Base-by-base conservation (phyloP, 108 stramenopile species). In the Mediolabrus comicus region DNA sequence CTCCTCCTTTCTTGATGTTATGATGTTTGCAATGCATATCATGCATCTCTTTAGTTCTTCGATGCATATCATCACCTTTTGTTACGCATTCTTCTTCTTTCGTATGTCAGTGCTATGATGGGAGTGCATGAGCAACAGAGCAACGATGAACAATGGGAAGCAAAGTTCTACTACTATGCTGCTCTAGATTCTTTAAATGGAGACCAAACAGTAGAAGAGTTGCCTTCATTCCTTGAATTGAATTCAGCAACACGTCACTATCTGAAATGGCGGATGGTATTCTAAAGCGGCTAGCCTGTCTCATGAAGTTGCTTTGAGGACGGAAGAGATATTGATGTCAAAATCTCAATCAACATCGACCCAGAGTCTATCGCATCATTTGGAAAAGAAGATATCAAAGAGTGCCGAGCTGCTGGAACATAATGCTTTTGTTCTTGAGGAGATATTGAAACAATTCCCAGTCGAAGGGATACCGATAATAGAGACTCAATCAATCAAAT, bases 271-370 rank as follows among this genome's bases (percentile, higher is more conserved):
- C 69, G 3, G 67, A 78, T 17, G 64, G 52, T 9, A 43, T 71
- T 1, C n/a, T 71, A 39, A 46, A 53, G 28, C 58, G 71, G 36
- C 67, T 78, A 46, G 71, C 77, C 36, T 61, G 13, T 57, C 69
- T 13, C 77, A 78, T 49, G 77, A 78, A 57, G 69, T 78, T 35
- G 77, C 77, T 16, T 39, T 64, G 59, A 32, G 77, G 59, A 66
- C 77, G 13, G 69, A 78, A 38, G 56, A 69, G 30, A 28, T 70
- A 25, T 35, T 78, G 3, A 59, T 70, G 43, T 30, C 36, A 58
- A 35, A 41, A 61, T 28, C 36, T 19, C 35, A 29, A 3, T 36
- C 26, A 33, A 61, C 56, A 41, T 58, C 56, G 41, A 41, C 22
- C 1, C 46, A 49, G 46, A 49, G 70, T 65, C 30, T 78, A 10